Evolutionary conservation across 2,329 filamentous ascomycete genomes (phyloP), one percentile per base, ranked within the genome.

Genomic region (Fusarium acutatum): DNA sequence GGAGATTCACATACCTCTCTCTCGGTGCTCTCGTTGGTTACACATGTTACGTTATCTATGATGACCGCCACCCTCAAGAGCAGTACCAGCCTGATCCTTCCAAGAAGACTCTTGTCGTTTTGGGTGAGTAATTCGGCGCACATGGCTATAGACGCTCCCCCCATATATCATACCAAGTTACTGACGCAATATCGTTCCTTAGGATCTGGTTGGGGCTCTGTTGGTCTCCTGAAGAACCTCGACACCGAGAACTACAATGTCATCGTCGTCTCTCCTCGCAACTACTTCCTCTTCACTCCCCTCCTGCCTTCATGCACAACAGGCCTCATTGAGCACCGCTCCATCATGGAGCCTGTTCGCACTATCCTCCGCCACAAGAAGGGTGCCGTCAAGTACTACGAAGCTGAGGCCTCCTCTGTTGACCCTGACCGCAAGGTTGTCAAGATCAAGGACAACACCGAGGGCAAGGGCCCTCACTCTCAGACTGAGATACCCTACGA

Each of bases 201-300:
- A 98, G 96, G 96, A 80, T 97, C 95, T 78, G 96, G 96, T 78
- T 99, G 96, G 96, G 96, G 86, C 78, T 94, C 96, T 47, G 94
- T 99, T 80, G 97, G 96, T 69, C 91, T 99, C 70, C 90, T 99
- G 76, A 99, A 99, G 90, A 98, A 97, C 83, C 93, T 99, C 84
- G 95, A 99, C 82, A 98, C 96, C 71, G 94, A 97, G 84, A 97
- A 98, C 89, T 99, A 98, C 90, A 98, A 99, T 83, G 96, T 98
- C 83, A 85, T 98, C 81, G 95, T 99, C 82, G 94, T 99, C 83
- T 98, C 96, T 56, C 96, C 96, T 61, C 94, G 96, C 82, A 99
- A 99, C 87, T 99, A 97, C 90, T 99, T 99, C 91, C 92, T 99
- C 77, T 99, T 99, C 89, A 99, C 96, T 35, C 96, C 96, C 69